These are phyloP conservation scores for Blastocystis sp. DNA, from an alignment of 352 stramenopile genomes.

Conservation along the genomic window DNA sequence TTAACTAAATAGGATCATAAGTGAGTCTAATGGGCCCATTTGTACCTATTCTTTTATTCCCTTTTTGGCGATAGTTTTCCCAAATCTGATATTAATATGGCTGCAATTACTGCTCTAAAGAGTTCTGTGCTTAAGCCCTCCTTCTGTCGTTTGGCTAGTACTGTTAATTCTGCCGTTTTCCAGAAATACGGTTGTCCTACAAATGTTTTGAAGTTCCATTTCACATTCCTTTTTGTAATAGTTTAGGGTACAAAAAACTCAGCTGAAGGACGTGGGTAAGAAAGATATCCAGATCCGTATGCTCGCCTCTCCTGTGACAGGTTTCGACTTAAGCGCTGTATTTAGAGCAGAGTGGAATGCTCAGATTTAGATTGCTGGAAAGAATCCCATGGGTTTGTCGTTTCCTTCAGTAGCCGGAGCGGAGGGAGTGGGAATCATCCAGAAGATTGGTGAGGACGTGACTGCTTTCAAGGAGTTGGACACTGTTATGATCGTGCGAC, in stretches of 20 bases:
- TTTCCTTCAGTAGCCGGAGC: slow-evolving; percentile 64
- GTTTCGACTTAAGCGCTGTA: slow-evolving; percentile 41
- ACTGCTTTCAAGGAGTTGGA: slow-evolving; percentile 63
- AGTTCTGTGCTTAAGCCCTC: slow-evolving; percentile 25
- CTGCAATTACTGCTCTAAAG: slow-evolving; percentile 19
- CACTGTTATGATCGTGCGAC: slow-evolving; percentile 65
- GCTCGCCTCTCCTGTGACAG: slow-evolving; percentile 48
- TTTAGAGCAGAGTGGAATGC: not conserved
- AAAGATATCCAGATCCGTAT: slow-evolving; percentile 59
- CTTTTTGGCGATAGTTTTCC: not conserved
- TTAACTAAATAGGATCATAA: too few relatives aligned
- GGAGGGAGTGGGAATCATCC: slow-evolving; percentile 66
- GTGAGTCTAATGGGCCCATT: too few relatives aligned
- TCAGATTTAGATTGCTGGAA: slow-evolving; percentile 42
- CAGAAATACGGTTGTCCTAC: slow-evolving; percentile 41
- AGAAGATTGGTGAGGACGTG: slow-evolving; percentile 64
- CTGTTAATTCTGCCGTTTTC: slow-evolving; percentile 57
- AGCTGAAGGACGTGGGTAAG: not conserved
- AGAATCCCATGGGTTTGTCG: slow-evolving; percentile 27
- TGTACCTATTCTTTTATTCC: not conserved
- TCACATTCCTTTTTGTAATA: not conserved
- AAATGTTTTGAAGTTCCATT: slow-evolving; percentile 36
- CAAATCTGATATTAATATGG: not conserved
- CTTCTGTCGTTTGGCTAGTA: slow-evolving; percentile 51
- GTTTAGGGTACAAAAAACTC: slow-evolving; percentile 33